These are phyloP conservation scores for Perilla frutescens DNA, from an alignment of 257 asterid species.

Conservation along the genomic window DNA sequence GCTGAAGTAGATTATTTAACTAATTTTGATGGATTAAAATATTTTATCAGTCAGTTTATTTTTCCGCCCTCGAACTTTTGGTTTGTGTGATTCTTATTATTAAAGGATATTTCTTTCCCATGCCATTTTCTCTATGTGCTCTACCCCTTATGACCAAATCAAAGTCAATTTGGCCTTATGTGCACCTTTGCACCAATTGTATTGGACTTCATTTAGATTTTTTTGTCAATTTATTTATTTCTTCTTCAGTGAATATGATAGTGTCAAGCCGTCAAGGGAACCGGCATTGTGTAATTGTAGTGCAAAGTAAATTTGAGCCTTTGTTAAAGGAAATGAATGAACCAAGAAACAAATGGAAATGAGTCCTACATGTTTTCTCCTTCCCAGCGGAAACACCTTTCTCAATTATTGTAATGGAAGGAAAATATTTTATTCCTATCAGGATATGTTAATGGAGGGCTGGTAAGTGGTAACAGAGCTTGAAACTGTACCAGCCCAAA, in stretches of 20 bases:
- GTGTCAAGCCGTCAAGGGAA: no score
- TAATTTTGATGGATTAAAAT: not conserved
- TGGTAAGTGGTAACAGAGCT: not conserved
- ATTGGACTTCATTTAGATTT: not conserved
- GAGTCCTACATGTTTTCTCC: no score
- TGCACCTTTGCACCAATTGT: not conserved
- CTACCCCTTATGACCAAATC: not conserved
- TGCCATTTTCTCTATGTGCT: not conserved
- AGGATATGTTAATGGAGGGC: not conserved
- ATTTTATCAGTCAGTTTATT: not conserved
- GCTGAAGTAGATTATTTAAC: not conserved
- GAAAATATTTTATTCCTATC: no score
- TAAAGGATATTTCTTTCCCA: not conserved
- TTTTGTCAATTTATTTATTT: not conserved
- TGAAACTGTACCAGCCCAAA: conserved; percentile 1
- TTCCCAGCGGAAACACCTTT: no score
- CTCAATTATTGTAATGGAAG: no score
- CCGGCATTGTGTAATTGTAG: no score
- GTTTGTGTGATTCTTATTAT: not conserved
- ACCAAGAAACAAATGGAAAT: no score
- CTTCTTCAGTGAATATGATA: not conserved
- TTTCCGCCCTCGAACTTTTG: not conserved
- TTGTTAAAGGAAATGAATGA: no score
- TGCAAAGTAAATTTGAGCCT: no score
- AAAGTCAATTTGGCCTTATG: not conserved